These are phyloP conservation scores for Penicillium argentinense DNA, from an alignment of 495 filamentous ascomycete species.

Conservation along the genomic window DNA sequence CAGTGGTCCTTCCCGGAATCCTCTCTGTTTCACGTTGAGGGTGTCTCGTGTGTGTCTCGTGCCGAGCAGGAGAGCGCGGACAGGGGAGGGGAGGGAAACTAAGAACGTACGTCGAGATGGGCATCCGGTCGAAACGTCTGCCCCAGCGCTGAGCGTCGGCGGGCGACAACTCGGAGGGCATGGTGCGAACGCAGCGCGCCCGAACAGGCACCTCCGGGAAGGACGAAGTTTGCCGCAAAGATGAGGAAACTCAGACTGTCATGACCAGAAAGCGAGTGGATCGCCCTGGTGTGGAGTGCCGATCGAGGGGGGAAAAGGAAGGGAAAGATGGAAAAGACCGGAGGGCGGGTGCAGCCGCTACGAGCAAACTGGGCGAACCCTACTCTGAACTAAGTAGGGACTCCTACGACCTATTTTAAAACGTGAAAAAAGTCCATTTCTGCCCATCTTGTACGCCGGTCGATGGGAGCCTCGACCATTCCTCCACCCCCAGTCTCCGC, in stretches of 20 bases:
- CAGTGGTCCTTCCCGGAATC: too few species aligned
- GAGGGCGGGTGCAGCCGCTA: conserved; percentile 22
- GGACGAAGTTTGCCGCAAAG: conserved; percentile 1
- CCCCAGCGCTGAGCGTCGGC: conserved; percentile 16
- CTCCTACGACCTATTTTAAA: too few species aligned
- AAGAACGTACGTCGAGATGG: conserved; percentile 23
- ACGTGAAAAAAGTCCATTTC: not conserved
- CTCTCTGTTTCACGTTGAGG: too few species aligned
- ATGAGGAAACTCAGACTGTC: conserved; percentile 9
- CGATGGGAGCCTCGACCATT: conserved; percentile 36
- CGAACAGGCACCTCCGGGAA: conserved; percentile 12
- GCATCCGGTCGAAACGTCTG: conserved; percentile 26
- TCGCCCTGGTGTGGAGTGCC: conserved; percentile 16
- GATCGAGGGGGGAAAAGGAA: conserved; percentile 13
- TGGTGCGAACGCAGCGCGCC: conserved; percentile 22
- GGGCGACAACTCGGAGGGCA: conserved; percentile 16
- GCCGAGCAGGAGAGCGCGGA: not conserved
- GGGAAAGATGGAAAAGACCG: conserved; percentile 14
- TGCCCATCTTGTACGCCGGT: conserved; percentile 14
- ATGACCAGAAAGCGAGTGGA: conserved; percentile 19
- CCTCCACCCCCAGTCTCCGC: conserved; percentile 15
- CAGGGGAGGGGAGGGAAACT: not conserved
- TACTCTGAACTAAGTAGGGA: too few species aligned
- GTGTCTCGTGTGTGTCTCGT: too few species aligned
- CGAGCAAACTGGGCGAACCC: too few species aligned